Evolutionary conservation across 495 filamentous ascomycete genomes (phyloP), one percentile per base, ranked within the genome.

Genomic region (Penicillium longicatenatum): DNA sequence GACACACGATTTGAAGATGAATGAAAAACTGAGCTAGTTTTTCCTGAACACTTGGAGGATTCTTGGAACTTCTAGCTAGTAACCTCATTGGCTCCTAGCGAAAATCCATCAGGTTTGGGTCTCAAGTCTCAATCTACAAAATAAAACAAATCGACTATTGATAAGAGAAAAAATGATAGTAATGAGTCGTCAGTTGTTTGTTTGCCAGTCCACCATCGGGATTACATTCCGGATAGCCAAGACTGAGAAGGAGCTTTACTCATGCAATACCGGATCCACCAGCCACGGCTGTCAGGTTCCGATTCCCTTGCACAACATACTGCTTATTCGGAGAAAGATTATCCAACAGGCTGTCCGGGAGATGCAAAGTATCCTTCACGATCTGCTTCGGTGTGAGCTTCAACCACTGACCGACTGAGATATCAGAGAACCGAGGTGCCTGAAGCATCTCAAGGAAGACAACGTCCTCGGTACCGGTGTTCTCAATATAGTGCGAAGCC

Each of bases 271-370:
- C 41, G 6, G 11, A 33, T 7, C 42, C 26, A 54, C 12, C 42
- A 7, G 41, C 6, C 9, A 33, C 4, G 12, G 52, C 39, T n/a
- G 52, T 54, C 31, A 46, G 14, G 14, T 55, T 49, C 6, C 10
- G n/a, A 37, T 55, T 55, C 11, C 53, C 53, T 24, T 55, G 43
- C 2, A 55, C 29, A 41, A 49, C 31, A 35, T 55, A 55, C 35
- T 55, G 53, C 33, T 55, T 55, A 19, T 55, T 55, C 1, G 53
- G 44, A 19, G 53, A 55, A 35, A 55, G 45, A 20, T 55, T 55
- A 29, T 55, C 45, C 44, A 55, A 30, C 29, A 55, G n/a, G 14
- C 53, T 55, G 26, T 55, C 53, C 5, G 53, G 53, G 6, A 55
- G 10, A 49, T 55, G 44, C 31, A 55, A 17, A 24, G 53, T 55